phyloP scores from a whole-genome alignment of 768 basidiomycete species.

The Guyanaporus albipodus region DNA sequence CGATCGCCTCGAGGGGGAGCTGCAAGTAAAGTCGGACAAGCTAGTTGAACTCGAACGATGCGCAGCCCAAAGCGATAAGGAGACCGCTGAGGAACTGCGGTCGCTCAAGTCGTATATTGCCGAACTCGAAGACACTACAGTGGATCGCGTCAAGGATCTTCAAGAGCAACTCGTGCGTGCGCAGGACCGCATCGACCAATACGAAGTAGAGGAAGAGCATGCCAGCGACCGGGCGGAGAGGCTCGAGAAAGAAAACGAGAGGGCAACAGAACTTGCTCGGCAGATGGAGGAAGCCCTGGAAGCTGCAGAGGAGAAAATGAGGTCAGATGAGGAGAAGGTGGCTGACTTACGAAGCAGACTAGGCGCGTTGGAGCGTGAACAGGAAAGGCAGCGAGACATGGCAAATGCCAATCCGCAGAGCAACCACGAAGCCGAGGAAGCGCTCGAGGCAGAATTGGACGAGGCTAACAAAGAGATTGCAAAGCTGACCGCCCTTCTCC shows the following conservation, averaged over 20 bases:
- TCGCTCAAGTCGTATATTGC: slow-evolving; percentile 46
- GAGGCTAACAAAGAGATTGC: slow-evolving; percentile 74
- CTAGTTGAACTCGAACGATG: slow-evolving; percentile 23
- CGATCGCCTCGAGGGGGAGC: slow-evolving; percentile 38
- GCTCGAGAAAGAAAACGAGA: slow-evolving; percentile 49
- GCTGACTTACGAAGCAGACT: slow-evolving; percentile 50
- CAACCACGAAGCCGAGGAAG: slow-evolving; percentile 55
- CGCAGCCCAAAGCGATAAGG: slow-evolving; percentile 23
- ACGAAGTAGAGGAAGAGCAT: slow-evolving; percentile 45
- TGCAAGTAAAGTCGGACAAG: slow-evolving; percentile 34
- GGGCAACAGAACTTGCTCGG: slow-evolving; percentile 50
- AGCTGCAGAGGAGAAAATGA: slow-evolving; percentile 69
- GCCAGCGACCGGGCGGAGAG: slow-evolving; percentile 46
- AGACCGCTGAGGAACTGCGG: slow-evolving; percentile 32
- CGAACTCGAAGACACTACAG: slow-evolving; percentile 58
- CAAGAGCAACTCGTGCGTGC: slow-evolving; percentile 50
- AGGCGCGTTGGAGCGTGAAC: slow-evolving; percentile 54
- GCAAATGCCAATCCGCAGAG: slow-evolving; percentile 16
- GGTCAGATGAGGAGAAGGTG: slow-evolving; percentile 52
- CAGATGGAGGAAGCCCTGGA: slow-evolving; percentile 78
- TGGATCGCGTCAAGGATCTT: slow-evolving; percentile 51
- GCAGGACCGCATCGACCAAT: slow-evolving; percentile 42
- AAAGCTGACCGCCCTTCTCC: slow-evolving; percentile 58
- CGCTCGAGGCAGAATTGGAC: slow-evolving; percentile 72
- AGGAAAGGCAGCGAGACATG: slow-evolving; percentile 35